Percentiles rank a stretch among this genome's conserved stretches.
These are phyloP conservation scores for Cryptosporidium baileyi DNA, from an alignment of 169 alveolate species.

Conservation along the genomic window DNA sequence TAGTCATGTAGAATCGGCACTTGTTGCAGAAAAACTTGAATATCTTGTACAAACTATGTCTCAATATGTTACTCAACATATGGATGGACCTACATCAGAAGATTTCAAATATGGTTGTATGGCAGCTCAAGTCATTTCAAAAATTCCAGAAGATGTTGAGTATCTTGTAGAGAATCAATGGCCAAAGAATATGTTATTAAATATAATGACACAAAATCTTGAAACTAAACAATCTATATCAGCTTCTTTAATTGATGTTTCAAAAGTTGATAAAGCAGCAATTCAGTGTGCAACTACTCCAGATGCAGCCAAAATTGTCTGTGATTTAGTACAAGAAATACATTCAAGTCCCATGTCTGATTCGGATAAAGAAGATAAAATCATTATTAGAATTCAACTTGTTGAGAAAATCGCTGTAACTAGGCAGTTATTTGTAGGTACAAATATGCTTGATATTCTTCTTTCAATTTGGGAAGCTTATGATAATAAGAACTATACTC, in stretches of 20 bases:
- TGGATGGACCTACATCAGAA: conserved; percentile 27
- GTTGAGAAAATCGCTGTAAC: conserved; percentile 83
- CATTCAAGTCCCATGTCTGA: background rate
- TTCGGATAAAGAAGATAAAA: background rate
- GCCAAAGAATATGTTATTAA: conserved; percentile 37
- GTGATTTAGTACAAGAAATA: conserved; percentile 31
- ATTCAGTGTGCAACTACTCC: conserved; percentile 66
- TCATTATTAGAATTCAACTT: conserved; percentile 55
- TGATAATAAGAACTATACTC: conserved; percentile 78
- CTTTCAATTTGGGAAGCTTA: conserved; percentile 83
- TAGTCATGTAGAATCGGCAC: conserved; percentile 12
- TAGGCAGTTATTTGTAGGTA: conserved; percentile 79
- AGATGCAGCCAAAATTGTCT: conserved; percentile 24
- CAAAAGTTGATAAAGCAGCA: conserved; percentile 48
- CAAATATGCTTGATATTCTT: conserved; percentile 77
- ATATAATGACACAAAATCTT: background rate
- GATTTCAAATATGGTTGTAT: conserved; percentile 58
- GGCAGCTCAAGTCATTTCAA: conserved; percentile 45
- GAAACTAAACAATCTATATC: conserved; percentile 9
- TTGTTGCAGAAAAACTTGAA: conserved; percentile 25
- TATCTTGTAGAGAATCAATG: conserved; percentile 25
- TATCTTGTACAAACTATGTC: conserved; percentile 47
- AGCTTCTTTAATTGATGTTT: conserved; percentile 8
- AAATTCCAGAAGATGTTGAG: conserved; percentile 35
- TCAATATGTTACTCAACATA: background rate